Base-by-base conservation (phyloP, 106 monocot genomes). In the Dendrobium officinale region DNA sequence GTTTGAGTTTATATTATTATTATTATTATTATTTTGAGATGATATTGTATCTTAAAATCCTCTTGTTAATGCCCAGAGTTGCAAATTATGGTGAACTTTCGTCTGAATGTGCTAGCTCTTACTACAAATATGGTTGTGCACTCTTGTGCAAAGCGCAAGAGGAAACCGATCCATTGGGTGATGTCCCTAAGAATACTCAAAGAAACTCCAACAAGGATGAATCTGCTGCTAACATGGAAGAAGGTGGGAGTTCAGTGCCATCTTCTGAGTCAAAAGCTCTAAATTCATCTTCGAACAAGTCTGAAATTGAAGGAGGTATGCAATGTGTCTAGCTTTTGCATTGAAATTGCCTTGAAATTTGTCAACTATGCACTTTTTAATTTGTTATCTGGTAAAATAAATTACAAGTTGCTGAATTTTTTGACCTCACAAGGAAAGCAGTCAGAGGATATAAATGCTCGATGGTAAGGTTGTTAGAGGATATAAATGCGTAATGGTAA, bases 61-160 rank as follows among this genome's bases (percentile, higher is more conserved):
- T 74, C 6, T 49, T 77, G 40, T 79, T 4, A 45, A 27, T 79
- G 22, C 47, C 11, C 82, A 92, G 97, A 81, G 91, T 81, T 84
- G 79, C 79, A 40, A 88, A 91, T 83, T 88, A 87, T 89, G 97
- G 97, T 70, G 97, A 98, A 44, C 94, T 98, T 83, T 86, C 94
- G 72, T 80, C 83, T 58, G 92, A 98, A 74, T 98, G 97, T 91
- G 89, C 82, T 37, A 88, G 56, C 42, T 77, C 89, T 41, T 98
- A 98, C 77, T 98, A 92, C 59, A 98, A 98, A 68, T 98, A 95
- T 84, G 94, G 97, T 47, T 89, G 82, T 82, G 94, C 97, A 41
- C 79, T 98, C 20, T 81, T 98, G 40, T 98, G 82, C 84, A 98
- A 98, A 88, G 83, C 89, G 27, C 97, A 98, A 84, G 97, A 94